Percentiles rank a stretch among this genome's conserved stretches.
Evolutionary conservation across 495 filamentous ascomycete species (phyloP).

Genomic region (Daldinia grandis): DNA sequence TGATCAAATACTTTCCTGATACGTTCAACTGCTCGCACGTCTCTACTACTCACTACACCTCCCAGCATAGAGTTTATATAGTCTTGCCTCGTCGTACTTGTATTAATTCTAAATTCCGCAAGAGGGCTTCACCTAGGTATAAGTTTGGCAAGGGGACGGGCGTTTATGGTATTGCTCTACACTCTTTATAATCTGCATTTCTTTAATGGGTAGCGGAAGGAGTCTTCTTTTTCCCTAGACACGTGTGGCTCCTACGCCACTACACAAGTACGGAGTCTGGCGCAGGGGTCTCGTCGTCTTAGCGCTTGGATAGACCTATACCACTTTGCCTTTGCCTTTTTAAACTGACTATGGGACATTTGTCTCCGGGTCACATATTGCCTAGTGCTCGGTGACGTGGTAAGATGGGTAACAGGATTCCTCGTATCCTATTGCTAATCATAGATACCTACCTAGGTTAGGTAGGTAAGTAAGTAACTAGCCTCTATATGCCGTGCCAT

Average conservation of each 20-base stretch:
- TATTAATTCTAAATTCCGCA: slow-evolving; percentile 1
- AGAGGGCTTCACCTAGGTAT: neutral
- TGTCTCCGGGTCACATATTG: neutral
- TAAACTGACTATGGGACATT: neutral
- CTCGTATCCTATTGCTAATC: neutral
- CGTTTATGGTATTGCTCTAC: slow-evolving; percentile 17
- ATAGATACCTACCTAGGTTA: slow-evolving; percentile 7
- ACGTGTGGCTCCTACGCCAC: slow-evolving; percentile 29
- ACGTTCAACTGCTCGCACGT: neutral
- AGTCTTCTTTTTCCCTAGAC: slow-evolving; percentile 6
- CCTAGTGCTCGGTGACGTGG: slow-evolving; percentile 14
- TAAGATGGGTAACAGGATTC: neutral
- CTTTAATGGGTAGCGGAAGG: slow-evolving; percentile 6
- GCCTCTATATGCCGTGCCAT: slow-evolving; percentile 1
- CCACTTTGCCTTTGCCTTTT: slow-evolving; percentile 7
- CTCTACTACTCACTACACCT: neutral
- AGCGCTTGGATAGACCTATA: slow-evolving; percentile 38
- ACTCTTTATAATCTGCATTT: slow-evolving; percentile 33
- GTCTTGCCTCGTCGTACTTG: slow-evolving; percentile 2
- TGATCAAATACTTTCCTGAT: slow-evolving; percentile 22
- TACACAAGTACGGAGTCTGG: slow-evolving; percentile 31
- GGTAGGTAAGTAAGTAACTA: neutral
- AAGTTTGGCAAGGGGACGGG: neutral
- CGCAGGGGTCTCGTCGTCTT: slow-evolving; percentile 7
- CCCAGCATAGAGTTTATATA: neutral